Conservation (phyloP, 1,139 yeast genomes). For the Pichia cactophila region DNA sequence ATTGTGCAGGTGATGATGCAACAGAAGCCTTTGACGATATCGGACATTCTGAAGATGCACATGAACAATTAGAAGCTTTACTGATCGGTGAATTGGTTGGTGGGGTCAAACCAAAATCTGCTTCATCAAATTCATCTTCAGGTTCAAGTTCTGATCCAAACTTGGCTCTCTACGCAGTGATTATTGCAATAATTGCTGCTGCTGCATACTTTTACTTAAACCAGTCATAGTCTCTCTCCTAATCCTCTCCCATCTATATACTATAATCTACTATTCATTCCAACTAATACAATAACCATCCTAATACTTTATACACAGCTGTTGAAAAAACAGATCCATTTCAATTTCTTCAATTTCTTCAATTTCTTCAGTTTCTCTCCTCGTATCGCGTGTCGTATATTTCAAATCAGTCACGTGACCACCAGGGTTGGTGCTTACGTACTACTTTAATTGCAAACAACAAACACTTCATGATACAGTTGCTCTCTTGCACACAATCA, state of each 20-base stretch:
- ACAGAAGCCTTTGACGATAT: constrained; percentile 93
- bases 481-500: no score
- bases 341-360: no score
- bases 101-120: constrained; percentile 14
- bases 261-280: neutral
- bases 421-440: no score
- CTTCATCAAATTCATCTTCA: constrained; percentile 4
- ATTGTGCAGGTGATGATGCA: constrained; percentile 88
- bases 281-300: neutral
- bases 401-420: neutral
- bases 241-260: neutral
- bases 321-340: no score
- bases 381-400: no score
- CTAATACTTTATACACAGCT: neutral
- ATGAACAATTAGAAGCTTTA: constrained; percentile 60
- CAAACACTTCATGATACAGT: no score
- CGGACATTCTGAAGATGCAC: constrained; percentile 96
- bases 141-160: constrained; percentile 11
- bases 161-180: constrained; percentile 21
- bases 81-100: constrained; percentile 61
- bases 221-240: neutral
- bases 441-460: no score
- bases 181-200: constrained; percentile 20
- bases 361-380: no score
- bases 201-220: constrained; percentile 23